Evolutionary conservation across 768 basidiomycete genomes (phyloP), one percentile per base, ranked within the genome.

Genomic region (Leccinum obscurum): DNA sequence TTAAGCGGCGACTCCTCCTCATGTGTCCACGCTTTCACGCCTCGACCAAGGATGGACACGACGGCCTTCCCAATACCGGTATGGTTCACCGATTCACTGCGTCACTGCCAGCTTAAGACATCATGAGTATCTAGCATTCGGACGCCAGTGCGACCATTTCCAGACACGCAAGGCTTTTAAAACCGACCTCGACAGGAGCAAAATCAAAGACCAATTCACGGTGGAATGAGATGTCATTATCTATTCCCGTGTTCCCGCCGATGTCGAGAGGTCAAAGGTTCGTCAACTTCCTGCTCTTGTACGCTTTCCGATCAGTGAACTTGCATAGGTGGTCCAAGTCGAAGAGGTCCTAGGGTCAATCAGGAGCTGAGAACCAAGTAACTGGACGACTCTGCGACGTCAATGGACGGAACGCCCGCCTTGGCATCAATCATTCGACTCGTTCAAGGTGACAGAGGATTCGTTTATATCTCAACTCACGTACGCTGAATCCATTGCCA

Each of bases 91-190:
- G 2, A 3, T 52, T 35, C 22, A 8, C 51, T 14, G 22, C 15
- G 1, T n/a, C 28, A 22, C n/a, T 37, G 13, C 52, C 10, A 32
- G 32, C 32, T 32, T 32, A 32, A 32, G 32, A 11, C 6, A 56
- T 58, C 8, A 57, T 41, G 28, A 59, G 30, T 28, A 46, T 32
- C 13, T 65, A 80, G 83, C 73, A 72, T 37, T 72, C 88, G 8
- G 61, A 69, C 14, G 74, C 78, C 17, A 67, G 87, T 2, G 73
- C 80, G 1, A 85, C 79, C 62, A 72, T 81, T 54, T 75, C 77
- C 14, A 76, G 74, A 6, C 78, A 83, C 49, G 69, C 78, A 2
- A 76, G 80, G 15, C 78, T 80, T 9, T 73, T 85, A 55, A 85
- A 85, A 62, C 83, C 86, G 0, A 63, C 62, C 0, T 60, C 71